These are phyloP conservation scores for Penstemon eatonii DNA, from an alignment of 257 asterid species.

Conservation along the genomic window DNA sequence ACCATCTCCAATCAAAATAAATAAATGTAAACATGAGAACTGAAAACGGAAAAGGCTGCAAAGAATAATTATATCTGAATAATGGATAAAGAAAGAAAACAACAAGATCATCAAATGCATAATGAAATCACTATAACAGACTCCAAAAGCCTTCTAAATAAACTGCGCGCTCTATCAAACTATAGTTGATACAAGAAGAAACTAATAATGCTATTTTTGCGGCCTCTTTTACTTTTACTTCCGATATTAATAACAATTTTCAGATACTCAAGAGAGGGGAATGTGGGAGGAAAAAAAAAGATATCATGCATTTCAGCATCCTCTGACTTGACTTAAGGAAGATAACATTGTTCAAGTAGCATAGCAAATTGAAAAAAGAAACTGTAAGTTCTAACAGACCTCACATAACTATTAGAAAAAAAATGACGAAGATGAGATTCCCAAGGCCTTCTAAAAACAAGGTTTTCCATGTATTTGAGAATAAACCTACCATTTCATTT, in stretches of 20 bases:
- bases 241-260: no score
- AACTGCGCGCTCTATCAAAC: not conserved
- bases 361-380: not conserved
- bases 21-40: not conserved
- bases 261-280: no score
- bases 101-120: not conserved
- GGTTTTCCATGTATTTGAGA: no score
- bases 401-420: no score
- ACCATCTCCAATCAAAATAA: not conserved
- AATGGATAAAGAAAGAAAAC: not conserved
- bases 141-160: not conserved
- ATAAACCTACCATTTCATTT: no score
- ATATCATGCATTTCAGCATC: no score
- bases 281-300: no score
- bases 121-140: constrained; percentile 4
- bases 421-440: no score
- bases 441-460: no score
- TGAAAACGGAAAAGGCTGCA: not conserved
- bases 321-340: no score
- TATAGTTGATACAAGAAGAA: not conserved
- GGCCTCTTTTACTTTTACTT: not conserved
- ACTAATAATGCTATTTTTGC: no score
- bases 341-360: no score
- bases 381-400: not conserved
- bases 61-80: not conserved